phyloP scores from a whole-genome alignment of 495 filamentous ascomycete species.

The Hypoxylon crocopeplum region DNA sequence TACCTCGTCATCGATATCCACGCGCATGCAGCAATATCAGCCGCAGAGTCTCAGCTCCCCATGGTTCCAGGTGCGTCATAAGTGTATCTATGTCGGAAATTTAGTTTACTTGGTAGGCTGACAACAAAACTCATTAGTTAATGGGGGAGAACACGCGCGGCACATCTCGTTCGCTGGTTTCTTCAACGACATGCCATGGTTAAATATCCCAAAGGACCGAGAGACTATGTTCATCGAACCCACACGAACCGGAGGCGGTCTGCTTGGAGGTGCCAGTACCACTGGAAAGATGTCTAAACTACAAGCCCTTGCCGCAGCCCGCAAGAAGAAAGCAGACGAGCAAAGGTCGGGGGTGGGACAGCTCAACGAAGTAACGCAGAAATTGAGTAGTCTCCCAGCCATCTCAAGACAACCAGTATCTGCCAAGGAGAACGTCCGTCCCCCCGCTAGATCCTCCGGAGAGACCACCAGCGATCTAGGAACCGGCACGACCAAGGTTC shows the following conservation, averaged over 20 bases:
- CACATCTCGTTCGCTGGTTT: constrained; percentile 51
- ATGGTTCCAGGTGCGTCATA: constrained; percentile 24
- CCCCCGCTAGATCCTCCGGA: not conserved
- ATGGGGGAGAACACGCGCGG: constrained; percentile 33
- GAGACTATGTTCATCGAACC: constrained; percentile 72
- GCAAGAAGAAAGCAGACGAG: constrained; percentile 83
- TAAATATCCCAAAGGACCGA: constrained; percentile 73
- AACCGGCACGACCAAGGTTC: not conserved
- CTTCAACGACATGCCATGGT: constrained; percentile 88
- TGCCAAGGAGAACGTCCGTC: constrained; percentile 26
- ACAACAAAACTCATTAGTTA: constrained; percentile 12
- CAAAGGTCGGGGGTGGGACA: constrained; percentile 51
- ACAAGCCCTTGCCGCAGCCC: constrained; percentile 84
- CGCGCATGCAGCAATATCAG: constrained; percentile 11
- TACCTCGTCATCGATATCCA: not conserved
- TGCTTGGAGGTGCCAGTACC: constrained; percentile 76
- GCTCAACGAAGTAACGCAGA: constrained; percentile 1
- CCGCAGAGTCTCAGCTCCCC: constrained; percentile 13
- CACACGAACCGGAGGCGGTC: constrained; percentile 63
- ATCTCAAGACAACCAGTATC: not conserved
- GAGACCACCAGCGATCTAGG: not conserved
- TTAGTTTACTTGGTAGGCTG: constrained; percentile 17
- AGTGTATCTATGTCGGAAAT: constrained; percentile 13
- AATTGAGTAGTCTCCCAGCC: constrained; percentile 8
- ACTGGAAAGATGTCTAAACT: constrained; percentile 86